phyloP scores from a whole-genome alignment of 371 early-diverging fungal species.

The Entomophthora muscae region DNA sequence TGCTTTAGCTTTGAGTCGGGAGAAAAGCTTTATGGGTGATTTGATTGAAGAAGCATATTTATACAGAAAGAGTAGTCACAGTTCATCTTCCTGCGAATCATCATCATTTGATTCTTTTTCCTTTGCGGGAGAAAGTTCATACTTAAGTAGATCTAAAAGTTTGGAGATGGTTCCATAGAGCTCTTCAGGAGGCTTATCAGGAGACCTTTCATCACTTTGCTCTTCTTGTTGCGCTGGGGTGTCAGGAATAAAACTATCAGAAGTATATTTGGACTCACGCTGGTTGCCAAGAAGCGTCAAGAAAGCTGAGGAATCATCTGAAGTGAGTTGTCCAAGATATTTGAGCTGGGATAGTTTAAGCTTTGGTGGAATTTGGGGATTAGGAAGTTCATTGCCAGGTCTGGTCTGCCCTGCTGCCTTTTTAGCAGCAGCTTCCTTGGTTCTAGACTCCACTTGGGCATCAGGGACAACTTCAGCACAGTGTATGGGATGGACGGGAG shows the following conservation, averaged over 20 bases:
- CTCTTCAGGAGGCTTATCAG: background rate
- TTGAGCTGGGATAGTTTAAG: background rate
- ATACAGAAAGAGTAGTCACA: background rate
- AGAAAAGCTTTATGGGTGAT: too few relatives aligned
- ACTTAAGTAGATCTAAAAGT: background rate
- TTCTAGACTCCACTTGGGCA: background rate
- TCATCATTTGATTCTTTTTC: background rate
- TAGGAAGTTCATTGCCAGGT: background rate
- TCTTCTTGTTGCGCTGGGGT: background rate
- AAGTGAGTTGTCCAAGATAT: background rate
- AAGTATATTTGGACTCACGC: background rate
- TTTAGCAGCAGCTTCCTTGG: background rate
- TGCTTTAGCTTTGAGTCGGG: too few relatives aligned
- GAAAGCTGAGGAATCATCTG: background rate
- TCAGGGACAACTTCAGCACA: background rate
- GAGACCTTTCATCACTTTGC: background rate
- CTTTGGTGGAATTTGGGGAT: background rate
- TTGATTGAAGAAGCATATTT: too few relatives aligned
- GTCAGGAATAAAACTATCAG: background rate
- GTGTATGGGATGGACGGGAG: background rate
- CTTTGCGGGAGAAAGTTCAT: background rate
- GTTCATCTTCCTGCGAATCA: background rate
- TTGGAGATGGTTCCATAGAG: background rate
- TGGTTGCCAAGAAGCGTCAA: background rate
- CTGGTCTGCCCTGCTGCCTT: background rate